Evolutionary conservation across 257 asterid species (phyloP), one percentile per base, ranked within the genome.

Genomic region (Solanum chiquidenum): DNA sequence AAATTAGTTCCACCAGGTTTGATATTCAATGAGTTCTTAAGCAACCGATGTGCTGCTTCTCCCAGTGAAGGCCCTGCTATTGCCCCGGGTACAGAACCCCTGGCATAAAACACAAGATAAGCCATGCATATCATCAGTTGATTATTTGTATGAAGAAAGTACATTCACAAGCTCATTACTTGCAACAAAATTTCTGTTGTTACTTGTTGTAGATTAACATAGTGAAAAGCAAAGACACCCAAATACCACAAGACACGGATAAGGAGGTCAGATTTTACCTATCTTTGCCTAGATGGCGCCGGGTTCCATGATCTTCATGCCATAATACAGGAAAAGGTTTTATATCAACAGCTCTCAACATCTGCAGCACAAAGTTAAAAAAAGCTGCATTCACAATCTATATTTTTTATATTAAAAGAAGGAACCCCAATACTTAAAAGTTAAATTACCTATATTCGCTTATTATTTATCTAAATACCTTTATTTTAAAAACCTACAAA

Each of bases 41-140:
- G 93, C 89, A 97, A 93, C 49, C 99, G 98, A 88, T 94, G 94
- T 52, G 99, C 99, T 76, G 99, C 99, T 92, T 94, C 98, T 73
- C 99, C 98, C 91, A 97, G 87, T 21, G 89, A 66, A 66, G 96
- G 95, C 88, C 99, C 99, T 58, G 95, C 92, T 91, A 97, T 92
- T 74, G 96, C 96, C 83, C 98, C 98, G 23, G 96, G 90, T 83
- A 96, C 93, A 73, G 91, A 95, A 68, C 93, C 97, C 92, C 99
- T 97, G 94, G 94, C 87, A 27, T 27, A 71, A 86, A 92, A 90
- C 29, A 89, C 13, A 89, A 44, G 74, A 31, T 66, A n/a, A 66
- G 82, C 33, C 74, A 86, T 79, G 62, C 68, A 29, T 55, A 40
- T 82, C 9, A 44, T 74, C 38, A 42, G 60, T 46, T 71, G 58